Conservation (phyloP, 768 basidiomycete species). For the Lentinula aciculospora region DNA sequence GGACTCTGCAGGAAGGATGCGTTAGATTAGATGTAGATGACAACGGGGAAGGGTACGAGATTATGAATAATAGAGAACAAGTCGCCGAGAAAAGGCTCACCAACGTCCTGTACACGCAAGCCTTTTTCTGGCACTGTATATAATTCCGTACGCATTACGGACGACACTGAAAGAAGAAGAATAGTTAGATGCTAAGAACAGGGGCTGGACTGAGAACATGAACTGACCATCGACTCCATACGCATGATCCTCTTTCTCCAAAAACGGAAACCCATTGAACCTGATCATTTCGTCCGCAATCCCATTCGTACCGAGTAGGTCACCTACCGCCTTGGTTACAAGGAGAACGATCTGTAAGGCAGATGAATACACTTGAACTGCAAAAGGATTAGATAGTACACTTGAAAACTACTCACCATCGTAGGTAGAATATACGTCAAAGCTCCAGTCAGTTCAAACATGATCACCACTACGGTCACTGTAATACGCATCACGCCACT, state of each 20-base stretch:
- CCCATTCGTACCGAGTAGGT: slow-evolving; percentile 87
- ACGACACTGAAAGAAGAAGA: slow-evolving; percentile 52
- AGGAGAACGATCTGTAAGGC: slow-evolving; percentile 79
- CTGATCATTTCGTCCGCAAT: slow-evolving; percentile 97
- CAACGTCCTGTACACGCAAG: slow-evolving; percentile 72
- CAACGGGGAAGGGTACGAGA: not conserved
- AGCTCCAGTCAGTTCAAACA: slow-evolving; percentile 94
- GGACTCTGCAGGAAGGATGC: slow-evolving; percentile 43
- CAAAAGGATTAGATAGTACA: too few species aligned
- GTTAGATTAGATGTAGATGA: too few species aligned
- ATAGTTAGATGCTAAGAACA: not conserved
- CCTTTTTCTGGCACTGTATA: slow-evolving; percentile 69
- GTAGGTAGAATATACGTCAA: slow-evolving; percentile 95
- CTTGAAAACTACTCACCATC: slow-evolving; percentile 62
- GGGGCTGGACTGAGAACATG: not conserved
- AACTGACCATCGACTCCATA: slow-evolving; percentile 83
- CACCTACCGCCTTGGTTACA: slow-evolving; percentile 95
- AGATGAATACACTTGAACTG: not conserved
- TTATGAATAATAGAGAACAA: too few species aligned
- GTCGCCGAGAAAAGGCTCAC: slow-evolving; percentile 57
- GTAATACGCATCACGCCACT: slow-evolving; percentile 98
- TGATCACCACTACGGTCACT: slow-evolving; percentile 96
- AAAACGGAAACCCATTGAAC: slow-evolving; percentile 95
- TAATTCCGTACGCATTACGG: slow-evolving; percentile 85
- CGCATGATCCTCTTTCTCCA: slow-evolving; percentile 93